These are phyloP conservation scores for Echria macrotheca DNA, from an alignment of 495 filamentous ascomycete species.

Conservation along the genomic window DNA sequence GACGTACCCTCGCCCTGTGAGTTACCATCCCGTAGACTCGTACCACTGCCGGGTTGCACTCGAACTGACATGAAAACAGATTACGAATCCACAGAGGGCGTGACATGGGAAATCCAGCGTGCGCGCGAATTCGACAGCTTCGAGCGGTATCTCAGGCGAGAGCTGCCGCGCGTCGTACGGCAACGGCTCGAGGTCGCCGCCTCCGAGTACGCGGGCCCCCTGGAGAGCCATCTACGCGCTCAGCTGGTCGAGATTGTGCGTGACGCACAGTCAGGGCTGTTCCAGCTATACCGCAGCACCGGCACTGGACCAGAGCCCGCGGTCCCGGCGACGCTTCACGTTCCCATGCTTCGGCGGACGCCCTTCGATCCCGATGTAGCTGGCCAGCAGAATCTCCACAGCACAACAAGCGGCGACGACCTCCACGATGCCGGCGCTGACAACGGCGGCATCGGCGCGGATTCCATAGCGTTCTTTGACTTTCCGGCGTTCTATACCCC, in stretches of 20 bases:
- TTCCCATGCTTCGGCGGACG: no score
- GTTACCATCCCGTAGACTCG: no score
- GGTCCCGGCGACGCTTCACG: no score
- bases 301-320: no score
- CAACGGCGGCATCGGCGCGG: no score
- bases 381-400: no score
- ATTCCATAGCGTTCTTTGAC: no score
- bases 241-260: conserved; percentile 37
- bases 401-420: no score
- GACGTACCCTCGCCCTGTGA: conserved; percentile 13
- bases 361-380: no score
- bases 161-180: conserved; percentile 9
- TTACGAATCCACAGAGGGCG: background rate
- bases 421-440: no score
- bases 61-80: background rate
- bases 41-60: background rate
- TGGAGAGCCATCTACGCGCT: conserved; percentile 9
- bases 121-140: conserved; percentile 3
- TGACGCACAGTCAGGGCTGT: conserved; percentile 29
- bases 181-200: conserved; percentile 5
- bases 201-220: background rate
- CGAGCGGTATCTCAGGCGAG: conserved; percentile 12
- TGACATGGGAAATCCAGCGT: background rate
- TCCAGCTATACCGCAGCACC: conserved; percentile 17
- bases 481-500: no score